These are phyloP conservation scores for Colletotrichum endophyticum DNA, from an alignment of 2,329 filamentous ascomycete genomes.

Conservation along the genomic window DNA sequence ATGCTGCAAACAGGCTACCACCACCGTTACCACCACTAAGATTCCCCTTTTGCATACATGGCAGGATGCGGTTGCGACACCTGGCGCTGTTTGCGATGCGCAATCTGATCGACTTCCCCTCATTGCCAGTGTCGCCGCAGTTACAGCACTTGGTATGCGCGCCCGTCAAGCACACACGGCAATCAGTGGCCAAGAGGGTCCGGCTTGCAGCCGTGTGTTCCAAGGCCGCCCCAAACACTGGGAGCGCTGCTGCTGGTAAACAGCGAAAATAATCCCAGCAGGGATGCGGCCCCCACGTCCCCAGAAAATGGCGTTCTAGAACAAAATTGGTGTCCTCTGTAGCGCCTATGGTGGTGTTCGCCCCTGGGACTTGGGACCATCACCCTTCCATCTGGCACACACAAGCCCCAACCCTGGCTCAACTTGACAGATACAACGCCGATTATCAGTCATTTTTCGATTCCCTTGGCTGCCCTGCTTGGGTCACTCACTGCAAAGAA, in stretches of 20 bases:
- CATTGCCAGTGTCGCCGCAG: neutral
- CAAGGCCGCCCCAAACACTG: neutral
- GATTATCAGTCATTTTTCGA: neutral
- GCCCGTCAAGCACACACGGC: neutral
- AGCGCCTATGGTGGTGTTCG: slow-evolving; percentile 5
- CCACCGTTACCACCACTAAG: neutral
- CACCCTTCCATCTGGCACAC: neutral
- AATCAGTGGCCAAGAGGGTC: neutral
- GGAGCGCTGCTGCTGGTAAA: neutral
- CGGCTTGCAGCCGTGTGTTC: neutral
- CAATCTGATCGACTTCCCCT: neutral
- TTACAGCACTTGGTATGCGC: neutral
- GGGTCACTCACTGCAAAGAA: neutral
- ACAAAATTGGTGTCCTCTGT: slow-evolving; percentile 10
- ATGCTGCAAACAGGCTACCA: neutral
- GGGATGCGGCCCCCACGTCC: slow-evolving; percentile 18
- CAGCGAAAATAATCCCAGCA: slow-evolving; percentile 17
- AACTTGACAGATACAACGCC: neutral
- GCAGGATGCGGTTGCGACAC: neutral
- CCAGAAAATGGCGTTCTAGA: slow-evolving; percentile 21
- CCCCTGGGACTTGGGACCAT: slow-evolving; percentile 9
- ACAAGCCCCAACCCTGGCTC: neutral
- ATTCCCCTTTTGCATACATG: neutral
- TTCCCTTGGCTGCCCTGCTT: neutral
- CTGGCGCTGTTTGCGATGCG: neutral